Base-by-base conservation (phyloP, 2,329 filamentous ascomycete species). In the Sporothrix variecibatus region DNA sequence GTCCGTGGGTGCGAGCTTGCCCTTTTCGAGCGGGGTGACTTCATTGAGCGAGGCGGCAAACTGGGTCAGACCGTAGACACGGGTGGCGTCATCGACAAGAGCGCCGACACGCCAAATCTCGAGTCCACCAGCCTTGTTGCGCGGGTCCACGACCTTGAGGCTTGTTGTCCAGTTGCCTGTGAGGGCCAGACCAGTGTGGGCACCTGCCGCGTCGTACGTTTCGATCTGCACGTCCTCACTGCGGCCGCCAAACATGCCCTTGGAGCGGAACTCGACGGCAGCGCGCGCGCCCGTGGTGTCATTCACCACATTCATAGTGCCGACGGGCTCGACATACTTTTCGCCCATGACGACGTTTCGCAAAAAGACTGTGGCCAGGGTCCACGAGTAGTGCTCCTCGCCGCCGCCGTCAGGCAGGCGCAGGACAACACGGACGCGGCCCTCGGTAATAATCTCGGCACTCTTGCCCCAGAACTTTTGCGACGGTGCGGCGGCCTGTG, bases 391-490 rank as follows among this genome's bases (percentile, higher is more conserved):
- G 75, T 90, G 88, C 81, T 98, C 95, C 72, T 94, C 93, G 1
- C 88, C 87, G 80, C 75, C 75, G 49, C 96, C 88, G 62, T 65
- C 38, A 0, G 86, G 78, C 69, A 91, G 81, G 34, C 87, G 91
- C 38, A 99, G 85, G 53, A 91, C 90, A 53, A 98, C 86, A 68
- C 95, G 90, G 3, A 94, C 91, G 34, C 94, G 92, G 2, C 96
- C 96, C 72, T 98, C 95, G 0, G 94, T 98, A 75, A 93, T 96
- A 76, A 99, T 90, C 82, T 99, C 96, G 2, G 94, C 94, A 72
- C 92, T 95, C 85, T 98, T 98, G 73, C 96, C 96, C 96, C 96
- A 98, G 85, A 99, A 99, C 81, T 98, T 98, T 81, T 99, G 95
- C 28, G 92, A 92, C 0, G 96, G 96, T 73, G 93, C 91, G 0